Base-by-base conservation (phyloP, 352 stramenopile species). In the Globisporangium viniferum region DNA sequence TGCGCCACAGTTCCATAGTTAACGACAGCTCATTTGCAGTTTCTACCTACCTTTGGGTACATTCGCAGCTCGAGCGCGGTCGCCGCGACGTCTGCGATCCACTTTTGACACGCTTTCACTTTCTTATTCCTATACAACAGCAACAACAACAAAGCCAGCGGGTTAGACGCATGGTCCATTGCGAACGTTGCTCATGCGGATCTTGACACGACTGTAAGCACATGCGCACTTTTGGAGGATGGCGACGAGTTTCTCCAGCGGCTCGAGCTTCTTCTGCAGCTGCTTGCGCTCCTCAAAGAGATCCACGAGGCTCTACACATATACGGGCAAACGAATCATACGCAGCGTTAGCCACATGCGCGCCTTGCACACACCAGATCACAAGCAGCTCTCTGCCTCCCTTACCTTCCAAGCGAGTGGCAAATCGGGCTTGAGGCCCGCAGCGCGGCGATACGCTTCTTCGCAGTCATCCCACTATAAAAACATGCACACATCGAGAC, bases 321-420 rank as follows among this genome's bases (percentile, higher is more conserved):
- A 33, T 33, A 33, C 31, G 31, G 31, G 5, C 20, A 24, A 27
- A 33, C 0, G 27, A 7, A 56, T 48, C 27, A n/a, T 14, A 36
- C 15, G 10, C 15, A 3, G 18, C 44, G 31, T 46, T 29, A 61
- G 29, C 18, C 18, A 41, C 54, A n/a, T 6, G 54, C 29, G 29
- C 10, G 6, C n/a, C 29, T 31, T n/a, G 7, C 20, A 39, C 12
- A 20, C 39, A 59, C 3, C 18, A 41, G 18, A 27, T 33, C 33
- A 36, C 54, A 15, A 36, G 15, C 24, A 31, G 8, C 15, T 22
- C 9, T 15, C 24, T 31, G 18, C 18, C 5, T n/a, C 22, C 12
- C 59, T 20, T 29, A 94, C 88, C 84, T 95, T 96, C 87, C 89
- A 95, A 0, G 83, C 76, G n/a, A 80, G 76, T 4, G 89, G 87